phyloP scores from a whole-genome alignment of 352 stramenopile species.

The Globisporangium okanoganense region DNA sequence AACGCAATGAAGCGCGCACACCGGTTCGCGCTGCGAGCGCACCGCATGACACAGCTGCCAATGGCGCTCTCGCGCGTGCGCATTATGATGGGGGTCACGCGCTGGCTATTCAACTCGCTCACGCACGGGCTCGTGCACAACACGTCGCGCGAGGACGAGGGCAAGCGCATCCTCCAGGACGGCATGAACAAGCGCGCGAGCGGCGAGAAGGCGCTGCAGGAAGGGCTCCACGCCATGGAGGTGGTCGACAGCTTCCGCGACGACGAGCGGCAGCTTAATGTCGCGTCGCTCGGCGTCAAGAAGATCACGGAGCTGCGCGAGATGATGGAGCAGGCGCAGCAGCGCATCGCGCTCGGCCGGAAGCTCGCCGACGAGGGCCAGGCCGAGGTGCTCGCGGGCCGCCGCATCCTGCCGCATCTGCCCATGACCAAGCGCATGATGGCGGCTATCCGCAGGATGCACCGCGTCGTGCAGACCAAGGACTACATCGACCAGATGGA shows the following conservation, averaged over 20 bases:
- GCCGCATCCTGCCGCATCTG: constrained; percentile 49
- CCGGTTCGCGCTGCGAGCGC: constrained; percentile 41
- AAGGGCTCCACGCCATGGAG: constrained; percentile 35
- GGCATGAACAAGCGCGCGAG: constrained; percentile 49
- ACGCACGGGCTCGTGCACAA: constrained; percentile 63
- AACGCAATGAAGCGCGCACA: constrained; percentile 59
- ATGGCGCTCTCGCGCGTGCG: constrained; percentile 34
- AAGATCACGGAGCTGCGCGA: constrained; percentile 53
- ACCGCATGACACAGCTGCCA: constrained; percentile 30
- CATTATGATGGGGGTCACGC: constrained; percentile 55
- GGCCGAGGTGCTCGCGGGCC: constrained; percentile 31
- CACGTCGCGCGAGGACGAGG: constrained; percentile 60
- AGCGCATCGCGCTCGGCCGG: constrained; percentile 32
- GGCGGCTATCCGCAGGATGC: constrained; percentile 41
- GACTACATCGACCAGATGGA: constrained; percentile 70
- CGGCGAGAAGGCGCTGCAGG: constrained; percentile 43
- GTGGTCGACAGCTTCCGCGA: constrained; percentile 45
- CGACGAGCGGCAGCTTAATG: constrained; percentile 44
- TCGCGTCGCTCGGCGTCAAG: constrained; percentile 46
- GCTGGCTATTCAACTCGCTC: constrained; percentile 67
- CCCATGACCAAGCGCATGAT: constrained; percentile 58
- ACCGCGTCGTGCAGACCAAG: constrained; percentile 65
- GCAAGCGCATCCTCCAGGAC: constrained; percentile 52
- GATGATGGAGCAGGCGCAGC: constrained; percentile 40
- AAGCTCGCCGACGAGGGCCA: constrained; percentile 37